Evolutionary conservation across 345 rosid species (phyloP).

Genomic region (Lepidium aucheri): DNA sequence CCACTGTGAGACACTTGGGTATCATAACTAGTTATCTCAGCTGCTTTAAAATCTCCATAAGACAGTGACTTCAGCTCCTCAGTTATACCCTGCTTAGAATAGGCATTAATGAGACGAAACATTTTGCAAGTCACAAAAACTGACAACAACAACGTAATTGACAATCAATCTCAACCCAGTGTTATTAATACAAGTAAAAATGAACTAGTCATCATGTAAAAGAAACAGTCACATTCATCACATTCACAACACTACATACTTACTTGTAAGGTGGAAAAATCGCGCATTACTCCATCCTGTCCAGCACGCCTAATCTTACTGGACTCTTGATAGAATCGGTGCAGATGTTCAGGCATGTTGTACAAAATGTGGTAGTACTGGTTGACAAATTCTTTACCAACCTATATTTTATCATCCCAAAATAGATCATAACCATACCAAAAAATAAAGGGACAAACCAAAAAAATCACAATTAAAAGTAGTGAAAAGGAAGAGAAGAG

Average conservation of each 20-base stretch:
- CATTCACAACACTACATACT: neutral
- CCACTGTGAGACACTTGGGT: slow-evolving; percentile 54
- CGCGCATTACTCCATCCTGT: slow-evolving; percentile 27
- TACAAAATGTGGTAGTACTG: slow-evolving; percentile 43
- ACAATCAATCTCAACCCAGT: neutral
- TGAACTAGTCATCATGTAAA: neutral
- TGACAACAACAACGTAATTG: neutral
- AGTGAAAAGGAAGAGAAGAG: neutral
- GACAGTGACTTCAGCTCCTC: slow-evolving; percentile 54
- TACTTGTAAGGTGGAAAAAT: slow-evolving; percentile 25
- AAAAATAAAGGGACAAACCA: neutral
- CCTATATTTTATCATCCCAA: slow-evolving; percentile 21
- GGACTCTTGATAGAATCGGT: slow-evolving; percentile 39
- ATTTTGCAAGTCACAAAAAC: neutral
- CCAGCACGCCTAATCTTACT: slow-evolving; percentile 43
- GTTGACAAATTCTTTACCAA: slow-evolving; percentile 38
- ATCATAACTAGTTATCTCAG: slow-evolving; percentile 46
- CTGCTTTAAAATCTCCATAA: slow-evolving; percentile 36
- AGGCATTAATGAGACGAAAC: slow-evolving; percentile 12
- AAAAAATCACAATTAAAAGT: neutral
- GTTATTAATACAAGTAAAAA: neutral
- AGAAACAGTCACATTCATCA: neutral
- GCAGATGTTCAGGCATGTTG: slow-evolving; percentile 35
- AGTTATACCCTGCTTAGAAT: slow-evolving; percentile 48
- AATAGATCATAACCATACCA: neutral